These are phyloP conservation scores for Saturnispora bothae DNA, from an alignment of 805 yeast species.

Conservation along the genomic window DNA sequence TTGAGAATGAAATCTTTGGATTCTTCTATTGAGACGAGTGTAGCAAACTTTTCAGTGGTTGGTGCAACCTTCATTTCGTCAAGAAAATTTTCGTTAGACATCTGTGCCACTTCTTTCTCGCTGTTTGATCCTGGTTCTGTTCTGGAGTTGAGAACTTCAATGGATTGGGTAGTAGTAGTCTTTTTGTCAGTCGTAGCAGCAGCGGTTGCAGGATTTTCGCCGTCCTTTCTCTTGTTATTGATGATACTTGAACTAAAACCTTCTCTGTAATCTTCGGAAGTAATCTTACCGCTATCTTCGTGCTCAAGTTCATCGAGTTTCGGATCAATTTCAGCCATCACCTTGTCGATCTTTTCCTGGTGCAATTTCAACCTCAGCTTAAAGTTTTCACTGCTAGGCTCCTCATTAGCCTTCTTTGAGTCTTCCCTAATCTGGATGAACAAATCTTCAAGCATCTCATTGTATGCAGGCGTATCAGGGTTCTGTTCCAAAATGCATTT, in stretches of 20 bases:
- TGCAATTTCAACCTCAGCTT: constrained; percentile 44
- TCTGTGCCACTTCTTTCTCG: constrained; percentile 19
- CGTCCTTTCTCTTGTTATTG: constrained; percentile 47
- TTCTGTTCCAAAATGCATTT: constrained; percentile 33
- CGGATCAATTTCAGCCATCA: constrained; percentile 50
- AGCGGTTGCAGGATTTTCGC: background rate
- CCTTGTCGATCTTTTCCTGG: constrained; percentile 57
- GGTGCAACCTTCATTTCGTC: constrained; percentile 48
- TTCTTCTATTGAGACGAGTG: constrained; percentile 37
- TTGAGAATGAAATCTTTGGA: constrained; percentile 42
- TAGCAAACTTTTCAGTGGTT: constrained; percentile 56
- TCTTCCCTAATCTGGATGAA: constrained; percentile 67
- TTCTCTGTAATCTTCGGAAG: constrained; percentile 83
- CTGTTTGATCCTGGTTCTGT: constrained; percentile 18
- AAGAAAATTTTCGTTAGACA: constrained; percentile 19
- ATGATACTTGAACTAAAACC: constrained; percentile 83
- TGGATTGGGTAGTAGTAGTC: constrained; percentile 14
- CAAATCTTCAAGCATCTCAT: constrained; percentile 88
- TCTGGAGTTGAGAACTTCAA: constrained; percentile 5
- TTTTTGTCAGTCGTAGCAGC: background rate
- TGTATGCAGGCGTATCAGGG: constrained; percentile 49
- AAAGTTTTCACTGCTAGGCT: constrained; percentile 29
- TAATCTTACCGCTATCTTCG: constrained; percentile 66
- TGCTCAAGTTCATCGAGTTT: constrained; percentile 57
- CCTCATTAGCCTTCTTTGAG: constrained; percentile 36